Evolutionary conservation across 805 yeast species (phyloP), one percentile per base, ranked within the genome.

Genomic region (Myxozyma geophila): DNA sequence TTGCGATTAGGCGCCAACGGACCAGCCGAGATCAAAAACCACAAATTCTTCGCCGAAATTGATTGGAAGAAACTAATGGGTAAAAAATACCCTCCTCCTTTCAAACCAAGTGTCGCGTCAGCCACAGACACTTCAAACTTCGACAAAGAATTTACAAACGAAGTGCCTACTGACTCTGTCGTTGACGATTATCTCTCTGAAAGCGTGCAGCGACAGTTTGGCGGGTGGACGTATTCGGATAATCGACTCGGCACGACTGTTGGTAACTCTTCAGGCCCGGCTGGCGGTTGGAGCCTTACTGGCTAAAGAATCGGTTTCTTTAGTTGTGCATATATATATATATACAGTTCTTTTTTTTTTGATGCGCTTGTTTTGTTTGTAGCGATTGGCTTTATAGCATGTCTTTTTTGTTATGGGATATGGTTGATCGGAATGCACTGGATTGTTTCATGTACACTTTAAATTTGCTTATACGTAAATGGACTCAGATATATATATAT

Each of bases 201-300:
- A 71, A 85, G 92, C 71, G 97, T 95, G n/a, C 99, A 95, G 77
- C 86, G 89, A 74, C 98, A 95, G 78, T 95, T 95, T 80, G 98
- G 97, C 53, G 98, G 99, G 7, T 95, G 99, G 99, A 93, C 98
- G 1, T 93, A 92, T 76, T 74, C 78, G 23, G 77, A 74, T 23
- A 66, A 64, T 47, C 50, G 70, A 36, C 48, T 67, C 17, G 70
- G 64, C n/a, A 67, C 62, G n/a, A 66, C 69, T 6, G 62, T 61
- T 12, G 70, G 65, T 17, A 48, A 51, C 23, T 61, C 63, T 21
- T 61, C 63, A n/a, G 60, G 56, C 5, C 28, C 28, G 9, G 57
- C 57, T n/a, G 70, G 67, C 19, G 68, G 68, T 9, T 68, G 70
- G 13, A 66, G 65, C 41, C 68, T 66, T 15, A 60, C 59, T 40